Conservation (phyloP, 768 basidiomycete genomes). For the Lentinula raphanica region DNA sequence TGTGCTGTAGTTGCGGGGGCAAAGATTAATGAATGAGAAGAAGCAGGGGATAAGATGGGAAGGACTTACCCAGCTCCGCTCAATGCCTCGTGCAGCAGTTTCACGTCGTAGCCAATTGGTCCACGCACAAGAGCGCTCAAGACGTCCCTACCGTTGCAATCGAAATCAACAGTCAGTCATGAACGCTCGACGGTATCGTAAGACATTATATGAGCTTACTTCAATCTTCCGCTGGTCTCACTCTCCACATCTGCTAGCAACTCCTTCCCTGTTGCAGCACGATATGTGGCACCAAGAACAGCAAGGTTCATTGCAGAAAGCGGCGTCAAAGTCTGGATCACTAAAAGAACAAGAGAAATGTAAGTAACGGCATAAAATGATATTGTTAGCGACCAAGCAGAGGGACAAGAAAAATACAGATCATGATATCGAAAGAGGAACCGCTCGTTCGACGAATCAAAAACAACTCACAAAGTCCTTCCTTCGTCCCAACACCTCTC, state of each 20-base stretch:
- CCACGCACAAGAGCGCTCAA: not conserved
- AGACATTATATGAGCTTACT: not conserved
- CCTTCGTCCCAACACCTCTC: conserved; percentile 3
- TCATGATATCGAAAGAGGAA: too few relatives aligned
- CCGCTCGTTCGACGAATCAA: not conserved
- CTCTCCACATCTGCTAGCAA: not conserved
- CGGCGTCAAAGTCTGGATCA: not conserved
- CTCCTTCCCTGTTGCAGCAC: not conserved
- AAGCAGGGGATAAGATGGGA: not conserved
- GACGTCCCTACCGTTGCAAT: too few relatives aligned
- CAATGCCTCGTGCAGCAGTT: not conserved
- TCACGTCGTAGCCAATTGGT: conserved; percentile 3
- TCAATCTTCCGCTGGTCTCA: not conserved
- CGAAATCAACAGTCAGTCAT: too few relatives aligned
- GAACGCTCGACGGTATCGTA: too few relatives aligned
- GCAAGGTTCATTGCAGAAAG: not conserved
- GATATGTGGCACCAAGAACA: not conserved
- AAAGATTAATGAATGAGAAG: not conserved
- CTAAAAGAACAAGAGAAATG: not conserved
- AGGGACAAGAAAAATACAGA: not conserved
- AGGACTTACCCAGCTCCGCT: conserved; percentile 3
- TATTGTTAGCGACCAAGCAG: too few relatives aligned
- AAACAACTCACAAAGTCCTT: not conserved
- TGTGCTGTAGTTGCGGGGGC: not conserved
- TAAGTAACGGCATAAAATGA: not conserved